phyloP scores from a whole-genome alignment of 1,284 basidiomycete genomes.

The Pholiota adiposa region DNA sequence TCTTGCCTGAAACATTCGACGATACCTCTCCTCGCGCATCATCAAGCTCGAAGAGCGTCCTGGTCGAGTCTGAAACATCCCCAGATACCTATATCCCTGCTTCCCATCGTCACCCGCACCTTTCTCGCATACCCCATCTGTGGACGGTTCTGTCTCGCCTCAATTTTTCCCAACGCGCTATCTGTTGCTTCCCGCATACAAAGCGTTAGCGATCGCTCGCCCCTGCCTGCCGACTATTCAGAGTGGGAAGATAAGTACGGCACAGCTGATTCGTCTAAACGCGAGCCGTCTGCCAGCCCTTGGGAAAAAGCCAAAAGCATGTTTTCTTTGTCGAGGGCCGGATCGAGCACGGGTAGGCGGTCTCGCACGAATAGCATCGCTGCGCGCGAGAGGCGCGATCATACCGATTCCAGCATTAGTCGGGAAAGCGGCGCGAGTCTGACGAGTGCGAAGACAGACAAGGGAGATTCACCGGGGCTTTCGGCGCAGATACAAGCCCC shows the following conservation, averaged over 20 bases:
- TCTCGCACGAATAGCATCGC: constrained; percentile 78
- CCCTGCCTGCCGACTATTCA: constrained; percentile 56
- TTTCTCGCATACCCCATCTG: constrained; percentile 44
- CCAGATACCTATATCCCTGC: constrained; percentile 53
- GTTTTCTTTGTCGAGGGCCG: constrained; percentile 62
- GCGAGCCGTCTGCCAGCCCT: constrained; percentile 57
- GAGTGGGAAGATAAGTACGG: constrained; percentile 56
- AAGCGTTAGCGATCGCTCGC: constrained; percentile 50
- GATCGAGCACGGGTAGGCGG: constrained; percentile 67
- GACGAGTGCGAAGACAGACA: constrained; percentile 60
- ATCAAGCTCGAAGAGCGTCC: constrained; percentile 57
- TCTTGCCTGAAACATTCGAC: constrained; percentile 41
- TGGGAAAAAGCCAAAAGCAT: constrained; percentile 73
- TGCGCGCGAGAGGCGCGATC: constrained; percentile 63
- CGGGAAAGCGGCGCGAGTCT: constrained; percentile 77
- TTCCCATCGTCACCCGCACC: constrained; percentile 55
- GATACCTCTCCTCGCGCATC: constrained; percentile 56
- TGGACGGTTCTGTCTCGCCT: constrained; percentile 55
- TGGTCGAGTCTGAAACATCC: constrained; percentile 64
- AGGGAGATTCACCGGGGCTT: constrained; percentile 44
- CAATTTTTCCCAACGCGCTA: constrained; percentile 60
- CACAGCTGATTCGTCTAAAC: constrained; percentile 56
- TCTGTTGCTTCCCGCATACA: constrained; percentile 64
- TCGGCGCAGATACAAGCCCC: constrained; percentile 41
- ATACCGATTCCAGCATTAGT: constrained; percentile 72